Percentiles rank a stretch among this genome's conserved stretches.
Conservation (phyloP, 805 yeast genomes). For the Kurtzmaniella cleridarum region DNA sequence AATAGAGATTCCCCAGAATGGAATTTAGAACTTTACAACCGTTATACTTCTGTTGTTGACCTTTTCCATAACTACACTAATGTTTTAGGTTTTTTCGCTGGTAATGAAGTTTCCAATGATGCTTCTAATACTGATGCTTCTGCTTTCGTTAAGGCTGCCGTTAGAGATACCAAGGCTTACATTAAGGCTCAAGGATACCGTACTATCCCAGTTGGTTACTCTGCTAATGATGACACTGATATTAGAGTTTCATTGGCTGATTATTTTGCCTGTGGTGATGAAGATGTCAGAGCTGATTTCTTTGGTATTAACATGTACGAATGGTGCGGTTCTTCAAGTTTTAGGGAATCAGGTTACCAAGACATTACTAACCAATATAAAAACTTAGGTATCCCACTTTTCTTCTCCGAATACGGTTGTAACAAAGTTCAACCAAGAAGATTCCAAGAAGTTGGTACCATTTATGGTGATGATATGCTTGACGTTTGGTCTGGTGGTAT, state of each 20-base stretch:
- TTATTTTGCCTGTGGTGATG: constrained; percentile 71
- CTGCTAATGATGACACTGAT: constrained; percentile 68
- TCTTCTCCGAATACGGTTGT: constrained; percentile 84
- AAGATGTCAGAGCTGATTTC: constrained; percentile 64
- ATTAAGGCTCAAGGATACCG: constrained; percentile 57
- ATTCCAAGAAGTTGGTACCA: constrained; percentile 65
- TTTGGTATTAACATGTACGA: constrained; percentile 87
- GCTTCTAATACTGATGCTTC: constrained; percentile 65
- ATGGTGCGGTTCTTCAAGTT: constrained; percentile 74
- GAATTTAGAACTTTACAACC: constrained; percentile 54
- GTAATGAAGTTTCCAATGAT: constrained; percentile 77
- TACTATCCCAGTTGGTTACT: constrained; percentile 74
- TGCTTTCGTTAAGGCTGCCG: constrained; percentile 77
- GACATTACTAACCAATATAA: constrained; percentile 59
- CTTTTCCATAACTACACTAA: constrained; percentile 64
- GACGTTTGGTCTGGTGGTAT: constrained; percentile 89
- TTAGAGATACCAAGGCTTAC: constrained; percentile 71
- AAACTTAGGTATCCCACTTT: constrained; percentile 64
- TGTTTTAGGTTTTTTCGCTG: constrained; percentile 78
- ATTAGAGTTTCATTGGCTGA: constrained; percentile 68
- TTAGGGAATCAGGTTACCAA: constrained; percentile 56
- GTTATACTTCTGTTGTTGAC: constrained; percentile 70
- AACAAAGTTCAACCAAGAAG: constrained; percentile 63
- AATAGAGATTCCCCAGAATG: constrained; percentile 60
- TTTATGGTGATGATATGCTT: constrained; percentile 66